Base-by-base conservation (phyloP, 495 filamentous ascomycete genomes). In the Schizothecium vesticola region DNA sequence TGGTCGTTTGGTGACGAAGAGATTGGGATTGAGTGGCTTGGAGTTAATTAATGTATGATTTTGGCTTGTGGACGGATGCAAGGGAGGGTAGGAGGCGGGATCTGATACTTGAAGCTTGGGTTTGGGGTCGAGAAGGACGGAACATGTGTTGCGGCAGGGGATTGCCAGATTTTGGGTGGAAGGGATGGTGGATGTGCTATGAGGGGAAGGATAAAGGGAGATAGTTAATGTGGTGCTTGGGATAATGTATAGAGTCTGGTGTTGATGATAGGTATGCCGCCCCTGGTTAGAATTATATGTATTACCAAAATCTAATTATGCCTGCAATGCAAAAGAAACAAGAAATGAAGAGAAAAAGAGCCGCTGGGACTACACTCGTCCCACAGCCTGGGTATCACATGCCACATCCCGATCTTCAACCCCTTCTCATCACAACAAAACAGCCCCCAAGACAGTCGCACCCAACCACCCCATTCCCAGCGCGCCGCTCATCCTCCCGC, bases 361-460 rank as follows among this genome's bases (percentile, higher is more conserved):
- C 43, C 7, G 43, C 16, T 2, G 43, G 43, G 43, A 51, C 16
- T 1, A 5, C 13, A 19, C 43, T 51, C 26, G 43, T 51, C 43
- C 43, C 16, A 8, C 43, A 51, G 43, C 43, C 31, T 4, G 43
- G 43, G 43, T 51, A 51, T 51, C 43, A 33, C 31, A 51, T n/a
- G 43, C 43, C 43, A 51, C 19, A 51, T n/a, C 26, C 6, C 26
- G 3, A 28, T 28, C 43, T 2, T 1, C 24, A 22, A 43, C 13
- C 36, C 55, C 58, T n/a, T 51, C 1, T 25, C 13, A 56, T 51
- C 61, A 65, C 61, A 60, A 13, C 23, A 73, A 28, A n/a, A 51
- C 61, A 68, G 72, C 25, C 19, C 60, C 71, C 61, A 69, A 69
- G 7, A 74, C 65, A 66, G 75, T 22, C 21, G 63, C 69, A 57